These are phyloP conservation scores for Eragrostis tef DNA, from an alignment of 202 grass and related monocot genomes.

Conservation along the genomic window DNA sequence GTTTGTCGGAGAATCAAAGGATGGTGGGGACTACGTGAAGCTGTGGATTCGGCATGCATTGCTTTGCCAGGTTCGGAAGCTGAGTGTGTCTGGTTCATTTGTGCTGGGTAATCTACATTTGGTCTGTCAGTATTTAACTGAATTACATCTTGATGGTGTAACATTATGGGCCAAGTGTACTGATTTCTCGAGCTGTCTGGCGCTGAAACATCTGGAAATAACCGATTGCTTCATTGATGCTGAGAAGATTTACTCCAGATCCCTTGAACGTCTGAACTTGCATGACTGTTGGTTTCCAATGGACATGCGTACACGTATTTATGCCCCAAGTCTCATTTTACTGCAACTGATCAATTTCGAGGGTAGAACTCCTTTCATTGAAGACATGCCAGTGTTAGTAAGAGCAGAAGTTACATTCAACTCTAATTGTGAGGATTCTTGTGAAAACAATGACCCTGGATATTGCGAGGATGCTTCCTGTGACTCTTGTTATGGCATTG, in stretches of 20 bases:
- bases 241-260: not conserved
- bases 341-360: not conserved
- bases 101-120: not conserved
- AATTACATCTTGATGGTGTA: not conserved
- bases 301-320: not conserved
- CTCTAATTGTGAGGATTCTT: not conserved
- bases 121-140: not conserved
- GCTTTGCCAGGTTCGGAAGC: not conserved
- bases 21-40: not conserved
- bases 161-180: not conserved
- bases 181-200: not conserved
- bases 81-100: not conserved
- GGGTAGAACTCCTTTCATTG: not conserved
- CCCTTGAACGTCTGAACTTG: not conserved
- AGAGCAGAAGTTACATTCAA: not conserved
- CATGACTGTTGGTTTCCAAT: not conserved
- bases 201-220: not conserved
- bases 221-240: not conserved
- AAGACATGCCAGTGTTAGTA: not conserved
- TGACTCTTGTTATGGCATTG: not conserved
- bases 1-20: rapidly evolving
- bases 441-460: not conserved
- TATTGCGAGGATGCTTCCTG: not conserved
- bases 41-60: not conserved
- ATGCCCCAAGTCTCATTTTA: not conserved